Conservation (phyloP, 257 asterid species). For the Solanum lycopersicoides region DNA sequence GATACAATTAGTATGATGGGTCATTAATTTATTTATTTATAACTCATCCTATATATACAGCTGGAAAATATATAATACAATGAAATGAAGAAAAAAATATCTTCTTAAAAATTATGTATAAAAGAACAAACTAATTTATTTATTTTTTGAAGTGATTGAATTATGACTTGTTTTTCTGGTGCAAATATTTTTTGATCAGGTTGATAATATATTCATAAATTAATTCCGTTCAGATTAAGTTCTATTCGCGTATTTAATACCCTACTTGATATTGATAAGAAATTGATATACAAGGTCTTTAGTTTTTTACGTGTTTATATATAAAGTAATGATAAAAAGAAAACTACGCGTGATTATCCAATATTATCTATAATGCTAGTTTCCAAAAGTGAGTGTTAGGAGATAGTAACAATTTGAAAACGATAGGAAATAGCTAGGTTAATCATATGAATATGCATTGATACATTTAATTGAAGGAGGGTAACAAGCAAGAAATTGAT, state of each 20-base stretch:
- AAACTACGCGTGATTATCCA: not conserved
- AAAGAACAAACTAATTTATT: no score
- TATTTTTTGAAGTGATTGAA: fast-evolving
- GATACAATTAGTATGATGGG: not conserved
- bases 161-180: not conserved
- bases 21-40: no score
- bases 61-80: not conserved
- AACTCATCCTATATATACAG: not conserved
- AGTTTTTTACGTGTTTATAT: not conserved
- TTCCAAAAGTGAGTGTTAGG: not conserved
- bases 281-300: not conserved
- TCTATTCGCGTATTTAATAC: not conserved
- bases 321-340: no score
- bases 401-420: not conserved
- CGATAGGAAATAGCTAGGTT: not conserved
- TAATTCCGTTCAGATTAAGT: not conserved
- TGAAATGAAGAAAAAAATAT: not conserved
- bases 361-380: not conserved
- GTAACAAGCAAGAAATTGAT: not conserved
- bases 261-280: not conserved
- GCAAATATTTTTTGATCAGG: not conserved
- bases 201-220: not conserved
- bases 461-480: not conserved
- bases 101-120: not conserved
- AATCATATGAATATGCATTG: not conserved